Conservation (phyloP, 495 filamentous ascomycete genomes). For the Hypoxylon perforatum region DNA sequence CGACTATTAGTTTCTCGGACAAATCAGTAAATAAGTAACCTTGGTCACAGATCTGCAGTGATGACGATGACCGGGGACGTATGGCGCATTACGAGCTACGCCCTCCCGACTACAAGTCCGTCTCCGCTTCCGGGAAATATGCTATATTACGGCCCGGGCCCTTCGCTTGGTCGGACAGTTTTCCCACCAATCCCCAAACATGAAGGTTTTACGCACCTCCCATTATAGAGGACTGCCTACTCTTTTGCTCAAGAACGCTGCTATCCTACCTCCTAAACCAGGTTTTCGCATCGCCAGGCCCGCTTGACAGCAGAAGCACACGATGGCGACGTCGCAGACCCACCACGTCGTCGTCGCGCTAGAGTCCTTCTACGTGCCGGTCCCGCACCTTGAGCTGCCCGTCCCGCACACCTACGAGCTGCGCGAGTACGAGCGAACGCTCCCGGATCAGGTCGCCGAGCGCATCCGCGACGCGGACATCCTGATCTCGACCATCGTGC, state of each 20-base stretch:
- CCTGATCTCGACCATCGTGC: slow-evolving; percentile 55
- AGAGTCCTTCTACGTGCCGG: slow-evolving; percentile 57
- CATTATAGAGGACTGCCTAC: background rate
- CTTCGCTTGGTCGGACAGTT: background rate
- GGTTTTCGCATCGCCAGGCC: background rate
- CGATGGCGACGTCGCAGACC: slow-evolving; percentile 16
- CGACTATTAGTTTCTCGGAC: background rate
- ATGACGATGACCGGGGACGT: too few species aligned
- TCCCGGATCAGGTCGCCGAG: slow-evolving; percentile 45
- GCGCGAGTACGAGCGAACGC: slow-evolving; percentile 43
- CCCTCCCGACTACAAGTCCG: slow-evolving; percentile 26
- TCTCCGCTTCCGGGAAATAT: slow-evolving; percentile 31
- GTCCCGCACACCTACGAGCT: slow-evolving; percentile 51
- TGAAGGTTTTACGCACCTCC: background rate
- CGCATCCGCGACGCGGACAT: slow-evolving; percentile 62
- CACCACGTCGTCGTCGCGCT: slow-evolving; percentile 60
- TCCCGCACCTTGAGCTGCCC: slow-evolving; percentile 55
- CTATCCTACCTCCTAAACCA: background rate
- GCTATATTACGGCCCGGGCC: slow-evolving; percentile 23
- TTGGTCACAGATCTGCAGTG: background rate
- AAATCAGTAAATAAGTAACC: background rate
- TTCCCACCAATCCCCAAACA: background rate
- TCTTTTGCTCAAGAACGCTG: background rate
- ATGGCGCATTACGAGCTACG: slow-evolving; percentile 7
- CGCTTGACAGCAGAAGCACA: background rate